Evolutionary conservation across 257 asterid species (phyloP).

Genomic region (Rhazya stricta): DNA sequence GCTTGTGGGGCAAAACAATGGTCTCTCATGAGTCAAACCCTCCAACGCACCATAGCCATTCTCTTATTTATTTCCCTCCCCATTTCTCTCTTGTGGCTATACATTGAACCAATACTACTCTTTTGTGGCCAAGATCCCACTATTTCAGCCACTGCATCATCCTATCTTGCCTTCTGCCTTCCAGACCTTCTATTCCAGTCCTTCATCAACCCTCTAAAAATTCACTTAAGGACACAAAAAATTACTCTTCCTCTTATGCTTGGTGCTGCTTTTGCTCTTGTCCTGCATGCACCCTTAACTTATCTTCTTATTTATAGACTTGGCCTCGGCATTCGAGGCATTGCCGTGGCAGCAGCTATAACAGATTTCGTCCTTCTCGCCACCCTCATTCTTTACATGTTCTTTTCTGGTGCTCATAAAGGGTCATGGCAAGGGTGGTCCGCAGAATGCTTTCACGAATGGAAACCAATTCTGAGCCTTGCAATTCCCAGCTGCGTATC

Average conservation of each 20-base stretch:
- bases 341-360: slow-evolving; percentile 32
- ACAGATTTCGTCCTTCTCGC: slow-evolving; percentile 37
- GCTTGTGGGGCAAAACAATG: slow-evolving; percentile 72
- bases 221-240: slow-evolving; percentile 50
- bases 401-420: slow-evolving; percentile 9
- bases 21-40: slow-evolving; percentile 43
- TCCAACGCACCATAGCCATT: slow-evolving; percentile 47
- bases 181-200: slow-evolving; percentile 55
- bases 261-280: slow-evolving; percentile 38
- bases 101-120: slow-evolving; percentile 47
- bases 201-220: slow-evolving; percentile 50
- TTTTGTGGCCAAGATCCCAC: slow-evolving; percentile 44
- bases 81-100: slow-evolving; percentile 58
- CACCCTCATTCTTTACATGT: slow-evolving; percentile 23
- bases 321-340: slow-evolving; percentile 50
- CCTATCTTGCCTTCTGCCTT: slow-evolving; percentile 44
- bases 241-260: slow-evolving; percentile 45
- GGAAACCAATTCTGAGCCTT: slow-evolving; percentile 36
- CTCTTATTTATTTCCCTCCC: slow-evolving; percentile 50
- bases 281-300: slow-evolving; percentile 52
- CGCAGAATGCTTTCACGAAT: slow-evolving; percentile 28
- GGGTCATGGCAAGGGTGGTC: slow-evolving; percentile 30
- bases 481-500: slow-evolving; percentile 45
- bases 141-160: slow-evolving; percentile 50
- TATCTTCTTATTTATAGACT: slow-evolving; percentile 25